Conservation (phyloP, 2,329 filamentous ascomycete species). For the Neofusicoccum cordaticola region DNA sequence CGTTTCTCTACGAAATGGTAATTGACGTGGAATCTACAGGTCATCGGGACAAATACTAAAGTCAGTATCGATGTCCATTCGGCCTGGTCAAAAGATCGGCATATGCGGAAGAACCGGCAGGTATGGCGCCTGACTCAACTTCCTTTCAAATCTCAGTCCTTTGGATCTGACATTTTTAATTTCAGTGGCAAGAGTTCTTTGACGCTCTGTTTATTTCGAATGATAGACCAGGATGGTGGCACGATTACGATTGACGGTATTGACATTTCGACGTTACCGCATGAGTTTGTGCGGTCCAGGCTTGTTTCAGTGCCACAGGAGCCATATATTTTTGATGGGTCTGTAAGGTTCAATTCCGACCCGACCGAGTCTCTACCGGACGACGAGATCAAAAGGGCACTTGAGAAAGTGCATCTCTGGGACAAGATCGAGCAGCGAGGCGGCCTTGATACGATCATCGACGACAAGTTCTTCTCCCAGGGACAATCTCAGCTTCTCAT, state of each 20-base stretch:
- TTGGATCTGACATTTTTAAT: conserved; percentile 23
- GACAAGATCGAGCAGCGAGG: conserved; percentile 35
- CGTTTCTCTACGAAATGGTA: not conserved
- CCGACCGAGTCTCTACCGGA: conserved; percentile 39
- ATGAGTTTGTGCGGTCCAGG: conserved; percentile 45
- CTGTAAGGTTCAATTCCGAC: conserved; percentile 50
- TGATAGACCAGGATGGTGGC: conserved; percentile 46
- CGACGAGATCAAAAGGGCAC: conserved; percentile 39
- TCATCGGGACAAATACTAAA: conserved; percentile 40
- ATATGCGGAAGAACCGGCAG: conserved; percentile 55
- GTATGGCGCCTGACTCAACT: conserved; percentile 24
- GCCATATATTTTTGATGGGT: conserved; percentile 49
- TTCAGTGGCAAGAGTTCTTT: conserved; percentile 52
- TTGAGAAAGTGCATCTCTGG: conserved; percentile 49
- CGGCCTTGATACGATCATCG: conserved; percentile 17
- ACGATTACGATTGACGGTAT: conserved; percentile 48
- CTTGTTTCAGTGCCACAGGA: conserved; percentile 53
- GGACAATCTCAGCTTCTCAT: conserved; percentile 66
- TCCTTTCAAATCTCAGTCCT: not conserved
- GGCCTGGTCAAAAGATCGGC: conserved; percentile 48
- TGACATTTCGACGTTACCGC: conserved; percentile 45
- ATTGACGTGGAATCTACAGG: conserved; percentile 14
- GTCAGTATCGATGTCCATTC: conserved; percentile 47
- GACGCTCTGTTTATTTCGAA: conserved; percentile 48
- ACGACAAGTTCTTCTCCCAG: conserved; percentile 20